Evolutionary conservation across 441 rosid genomes (phyloP).

Genomic region (Pelargonium citronellum): DNA sequence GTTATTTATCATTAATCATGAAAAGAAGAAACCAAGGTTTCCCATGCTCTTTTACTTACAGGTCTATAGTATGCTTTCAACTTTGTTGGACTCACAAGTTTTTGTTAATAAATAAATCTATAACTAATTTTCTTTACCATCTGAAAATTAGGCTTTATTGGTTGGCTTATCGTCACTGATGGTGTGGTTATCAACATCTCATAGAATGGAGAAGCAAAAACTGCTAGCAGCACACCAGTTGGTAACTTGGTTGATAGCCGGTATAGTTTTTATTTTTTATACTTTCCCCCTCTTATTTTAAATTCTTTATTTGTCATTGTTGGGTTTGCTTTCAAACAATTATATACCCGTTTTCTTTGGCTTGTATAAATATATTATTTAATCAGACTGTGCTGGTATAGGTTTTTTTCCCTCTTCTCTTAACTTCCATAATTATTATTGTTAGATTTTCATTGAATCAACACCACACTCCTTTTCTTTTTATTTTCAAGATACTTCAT

Average conservation of each 20-base stretch:
- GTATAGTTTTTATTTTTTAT: constrained; percentile 32
- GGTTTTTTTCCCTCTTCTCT: not conserved
- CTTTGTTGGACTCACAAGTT: constrained; percentile 17
- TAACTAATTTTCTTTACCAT: constrained; percentile 15
- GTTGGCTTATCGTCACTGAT: constrained; percentile 69
- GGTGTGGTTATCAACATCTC: constrained; percentile 81
- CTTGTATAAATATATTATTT: not conserved
- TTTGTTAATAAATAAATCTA: constrained; percentile 7
- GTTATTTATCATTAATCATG: constrained; percentile 52
- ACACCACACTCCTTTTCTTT: not conserved
- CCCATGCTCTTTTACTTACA: constrained; percentile 60
- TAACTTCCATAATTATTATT: not conserved
- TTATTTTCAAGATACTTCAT: not conserved
- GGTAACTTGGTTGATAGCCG: constrained; percentile 73
- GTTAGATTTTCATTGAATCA: not conserved
- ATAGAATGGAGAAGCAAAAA: constrained; percentile 82
- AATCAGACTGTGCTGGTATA: not conserved
- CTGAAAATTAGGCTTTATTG: constrained; percentile 53
- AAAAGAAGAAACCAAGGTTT: constrained; percentile 39
- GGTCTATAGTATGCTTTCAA: constrained; percentile 34
- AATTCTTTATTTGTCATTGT: not conserved
- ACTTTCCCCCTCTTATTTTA: not conserved
- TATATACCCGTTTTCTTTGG: not conserved
- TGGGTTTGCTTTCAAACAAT: not conserved
- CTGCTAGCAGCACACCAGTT: constrained; percentile 69